Percentiles rank a stretch among this genome's conserved stretches.
phyloP scores from a whole-genome alignment of 768 basidiomycete species.

The Cyclocybe cylindracea region DNA sequence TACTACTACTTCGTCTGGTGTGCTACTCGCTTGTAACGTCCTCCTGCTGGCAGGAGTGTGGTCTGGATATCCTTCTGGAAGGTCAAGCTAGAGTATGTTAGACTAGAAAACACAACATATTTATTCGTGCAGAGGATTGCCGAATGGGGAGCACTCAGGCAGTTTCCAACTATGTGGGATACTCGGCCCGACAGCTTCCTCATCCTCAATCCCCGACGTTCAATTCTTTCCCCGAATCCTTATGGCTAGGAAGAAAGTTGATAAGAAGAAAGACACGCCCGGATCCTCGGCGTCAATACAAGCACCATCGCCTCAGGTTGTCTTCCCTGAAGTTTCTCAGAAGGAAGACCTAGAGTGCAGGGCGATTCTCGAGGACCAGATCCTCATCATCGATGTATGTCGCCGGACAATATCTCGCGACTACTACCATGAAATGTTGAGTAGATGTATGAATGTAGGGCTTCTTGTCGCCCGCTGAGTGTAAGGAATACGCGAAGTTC shows the following conservation, averaged over 20 bases:
- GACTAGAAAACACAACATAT: background rate
- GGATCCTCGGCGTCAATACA: background rate
- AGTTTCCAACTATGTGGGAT: too few relatives aligned
- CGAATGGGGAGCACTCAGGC: background rate
- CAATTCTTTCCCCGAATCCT: background rate
- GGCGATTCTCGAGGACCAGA: constrained; percentile 62
- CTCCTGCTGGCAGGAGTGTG: constrained; percentile 42
- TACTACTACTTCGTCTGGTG: constrained; percentile 61
- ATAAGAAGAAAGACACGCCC: constrained; percentile 9
- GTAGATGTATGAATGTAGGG: constrained; percentile 34
- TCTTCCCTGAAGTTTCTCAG: constrained; percentile 45
- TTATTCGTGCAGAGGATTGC: background rate
- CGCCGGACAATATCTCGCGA: background rate
- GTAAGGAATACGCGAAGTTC: constrained; percentile 58
- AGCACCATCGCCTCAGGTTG: constrained; percentile 7
- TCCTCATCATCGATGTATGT: constrained; percentile 60
- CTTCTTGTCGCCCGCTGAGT: constrained; percentile 60
- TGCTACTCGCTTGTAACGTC: constrained; percentile 53
- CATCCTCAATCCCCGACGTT: too few relatives aligned
- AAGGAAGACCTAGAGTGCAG: constrained; percentile 49
- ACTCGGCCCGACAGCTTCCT: too few relatives aligned
- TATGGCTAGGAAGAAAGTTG: constrained; percentile 28
- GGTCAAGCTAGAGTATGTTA: background rate
- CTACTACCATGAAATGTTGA: background rate
- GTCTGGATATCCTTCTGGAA: constrained; percentile 25